Evolutionary conservation across 805 yeast species (phyloP).

Genomic region (Yarrowia yakushimensis): DNA sequence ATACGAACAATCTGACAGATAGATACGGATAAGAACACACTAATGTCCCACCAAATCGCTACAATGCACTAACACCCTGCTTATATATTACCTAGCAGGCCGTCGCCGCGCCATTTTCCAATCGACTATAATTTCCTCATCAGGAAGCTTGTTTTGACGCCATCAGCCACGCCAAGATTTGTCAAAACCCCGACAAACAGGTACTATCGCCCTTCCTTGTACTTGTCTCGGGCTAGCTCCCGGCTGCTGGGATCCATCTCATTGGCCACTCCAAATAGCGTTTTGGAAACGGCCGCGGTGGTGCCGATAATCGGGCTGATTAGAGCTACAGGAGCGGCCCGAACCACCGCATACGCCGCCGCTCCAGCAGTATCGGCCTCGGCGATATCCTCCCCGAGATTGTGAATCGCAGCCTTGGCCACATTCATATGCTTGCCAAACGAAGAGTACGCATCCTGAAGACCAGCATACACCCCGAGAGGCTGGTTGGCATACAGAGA

Average conservation of each 20-base stretch:
- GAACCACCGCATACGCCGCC: slow-evolving; percentile 63
- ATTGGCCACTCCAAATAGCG: slow-evolving; percentile 79
- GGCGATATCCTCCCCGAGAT: slow-evolving; percentile 58
- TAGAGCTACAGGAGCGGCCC: slow-evolving; percentile 75
- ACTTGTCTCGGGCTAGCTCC: slow-evolving; percentile 51
- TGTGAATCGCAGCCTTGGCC: slow-evolving; percentile 60
- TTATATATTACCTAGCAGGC: too few relatives aligned
- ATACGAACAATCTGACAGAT: too few relatives aligned
- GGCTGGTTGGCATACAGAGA: slow-evolving; percentile 76
- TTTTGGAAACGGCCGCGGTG: slow-evolving; percentile 80
- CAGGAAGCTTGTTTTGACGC: background rate
- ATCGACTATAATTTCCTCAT: background rate
- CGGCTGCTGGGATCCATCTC: slow-evolving; percentile 67
- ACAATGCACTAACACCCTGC: too few relatives aligned
- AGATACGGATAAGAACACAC: too few relatives aligned
- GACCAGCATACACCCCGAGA: slow-evolving; percentile 61
- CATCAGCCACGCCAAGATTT: background rate
- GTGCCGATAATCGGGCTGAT: slow-evolving; percentile 88
- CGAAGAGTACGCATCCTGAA: slow-evolving; percentile 69
- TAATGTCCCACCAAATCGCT: too few relatives aligned
- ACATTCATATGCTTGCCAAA: slow-evolving; percentile 62
- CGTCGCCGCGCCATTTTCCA: too few relatives aligned
- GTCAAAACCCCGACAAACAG: too few relatives aligned
- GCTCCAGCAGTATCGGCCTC: slow-evolving; percentile 51
- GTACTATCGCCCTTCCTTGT: too few relatives aligned